These are phyloP conservation scores for Aspergillus texensis DNA, from an alignment of 2,329 filamentous ascomycete species.

Conservation along the genomic window DNA sequence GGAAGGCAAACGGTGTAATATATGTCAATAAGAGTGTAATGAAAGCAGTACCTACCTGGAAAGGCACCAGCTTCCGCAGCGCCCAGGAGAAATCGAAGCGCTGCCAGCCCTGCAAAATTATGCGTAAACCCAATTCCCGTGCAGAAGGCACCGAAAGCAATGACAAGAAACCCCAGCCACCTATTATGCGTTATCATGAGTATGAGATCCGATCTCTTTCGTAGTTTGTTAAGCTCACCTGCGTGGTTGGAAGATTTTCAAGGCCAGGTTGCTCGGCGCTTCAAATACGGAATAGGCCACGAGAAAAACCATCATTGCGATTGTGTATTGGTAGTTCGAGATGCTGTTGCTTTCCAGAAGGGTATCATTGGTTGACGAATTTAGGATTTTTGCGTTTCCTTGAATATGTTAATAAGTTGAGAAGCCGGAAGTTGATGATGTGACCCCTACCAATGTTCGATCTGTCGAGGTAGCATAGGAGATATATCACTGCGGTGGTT, in stretches of 20 bases:
- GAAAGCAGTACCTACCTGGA: constrained; percentile 7
- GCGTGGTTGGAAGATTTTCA: constrained; percentile 9
- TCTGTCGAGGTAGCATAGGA: constrained; percentile 36
- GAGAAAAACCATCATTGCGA: constrained; percentile 42
- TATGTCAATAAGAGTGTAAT: no score
- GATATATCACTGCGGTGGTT: constrained; percentile 19
- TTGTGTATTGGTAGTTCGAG: constrained; percentile 14
- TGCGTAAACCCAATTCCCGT: constrained; percentile 15
- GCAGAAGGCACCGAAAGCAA: constrained; percentile 18
- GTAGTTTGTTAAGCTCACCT: neutral
- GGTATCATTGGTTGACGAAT: constrained; percentile 38
- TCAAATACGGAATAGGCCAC: constrained; percentile 28
- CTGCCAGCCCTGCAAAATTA: constrained; percentile 12
- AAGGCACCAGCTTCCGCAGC: constrained; percentile 20
- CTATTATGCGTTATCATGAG: constrained; percentile 3
- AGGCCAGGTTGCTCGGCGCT: constrained; percentile 24
- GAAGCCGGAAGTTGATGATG: no score
- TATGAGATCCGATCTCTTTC: neutral
- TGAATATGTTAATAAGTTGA: neutral
- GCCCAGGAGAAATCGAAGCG: constrained; percentile 20
- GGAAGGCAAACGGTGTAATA: no score
- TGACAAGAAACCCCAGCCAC: constrained; percentile 41
- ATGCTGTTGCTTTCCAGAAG: constrained; percentile 29
- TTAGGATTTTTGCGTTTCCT: constrained; percentile 47
- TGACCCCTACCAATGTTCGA: constrained; percentile 31